A percentile compares a stretch with the other conserved stretches of the same genome.
Conservation (phyloP, 441 rosid species). For the Populus hybrid region DNA sequence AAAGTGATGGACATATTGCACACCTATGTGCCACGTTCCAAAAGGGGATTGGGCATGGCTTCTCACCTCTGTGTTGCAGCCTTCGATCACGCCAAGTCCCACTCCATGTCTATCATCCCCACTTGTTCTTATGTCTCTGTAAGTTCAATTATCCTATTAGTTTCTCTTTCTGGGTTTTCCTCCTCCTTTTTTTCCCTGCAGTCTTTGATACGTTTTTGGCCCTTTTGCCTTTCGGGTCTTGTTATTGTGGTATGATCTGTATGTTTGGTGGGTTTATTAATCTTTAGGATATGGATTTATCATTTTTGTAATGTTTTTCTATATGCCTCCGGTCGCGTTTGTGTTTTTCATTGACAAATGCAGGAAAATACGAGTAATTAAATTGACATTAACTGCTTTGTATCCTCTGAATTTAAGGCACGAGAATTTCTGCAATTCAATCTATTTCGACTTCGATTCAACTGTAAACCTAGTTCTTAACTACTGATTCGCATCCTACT, state of each 20-base stretch:
- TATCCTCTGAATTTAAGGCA: too few species aligned
- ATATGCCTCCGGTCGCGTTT: too few species aligned
- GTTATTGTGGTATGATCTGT: not conserved
- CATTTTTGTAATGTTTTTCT: too few species aligned
- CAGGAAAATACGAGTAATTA: too few species aligned
- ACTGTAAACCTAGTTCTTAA: too few species aligned
- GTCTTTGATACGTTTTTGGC: not conserved
- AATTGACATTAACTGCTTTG: too few species aligned
- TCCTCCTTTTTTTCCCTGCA: too few species aligned
- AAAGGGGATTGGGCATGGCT: conserved; percentile 72
- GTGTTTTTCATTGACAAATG: too few species aligned
- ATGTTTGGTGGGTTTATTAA: not conserved
- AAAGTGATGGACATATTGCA: conserved; percentile 65
- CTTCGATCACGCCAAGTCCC: conserved; percentile 56
- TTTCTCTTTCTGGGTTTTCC: not conserved
- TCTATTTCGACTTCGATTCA: too few species aligned
- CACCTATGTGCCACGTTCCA: conserved; percentile 68
- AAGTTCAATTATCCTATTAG: conserved; percentile 5
- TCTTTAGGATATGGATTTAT: not conserved
- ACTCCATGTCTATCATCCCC: conserved; percentile 60
- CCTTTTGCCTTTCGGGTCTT: not conserved
- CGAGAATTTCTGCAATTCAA: too few species aligned
- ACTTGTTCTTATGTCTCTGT: conserved; percentile 77
- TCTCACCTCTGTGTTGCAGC: conserved; percentile 72
- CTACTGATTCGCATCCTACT: too few species aligned